phyloP scores from a whole-genome alignment of 371 early-diverging fungal genomes.

The Circinella minor region DNA sequence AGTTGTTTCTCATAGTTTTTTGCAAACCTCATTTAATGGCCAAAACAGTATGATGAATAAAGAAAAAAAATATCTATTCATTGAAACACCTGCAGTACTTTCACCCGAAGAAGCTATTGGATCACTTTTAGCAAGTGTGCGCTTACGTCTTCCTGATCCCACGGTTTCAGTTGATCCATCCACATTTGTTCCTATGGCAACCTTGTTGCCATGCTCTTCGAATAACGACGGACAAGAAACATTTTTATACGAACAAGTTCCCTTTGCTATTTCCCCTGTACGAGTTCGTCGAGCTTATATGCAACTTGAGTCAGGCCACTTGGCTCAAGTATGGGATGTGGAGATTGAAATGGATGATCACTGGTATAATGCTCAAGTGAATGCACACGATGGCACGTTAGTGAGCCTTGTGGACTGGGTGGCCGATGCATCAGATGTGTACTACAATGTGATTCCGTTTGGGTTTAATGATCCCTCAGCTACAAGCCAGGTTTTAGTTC shows the following conservation, averaged over 20 bases:
- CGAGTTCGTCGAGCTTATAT: conserved; percentile 61
- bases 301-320: conserved; percentile 57
- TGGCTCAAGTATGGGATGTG: conserved; percentile 83
- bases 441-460: conserved; percentile 85
- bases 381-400: conserved; percentile 74
- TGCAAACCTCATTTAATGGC: neutral
- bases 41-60: neutral
- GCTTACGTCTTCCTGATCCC: conserved; percentile 3
- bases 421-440: conserved; percentile 55
- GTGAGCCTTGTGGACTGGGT: conserved; percentile 89
- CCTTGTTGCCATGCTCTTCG: neutral
- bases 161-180: conserved; percentile 1
- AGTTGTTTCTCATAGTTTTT: neutral
- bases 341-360: conserved; percentile 87
- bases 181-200: conserved; percentile 2
- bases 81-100: neutral
- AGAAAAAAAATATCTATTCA: neutral
- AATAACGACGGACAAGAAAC: neutral
- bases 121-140: neutral
- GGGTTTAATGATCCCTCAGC: conserved; percentile 87
- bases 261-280: conserved; percentile 62
- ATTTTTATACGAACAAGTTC: conserved; percentile 49
- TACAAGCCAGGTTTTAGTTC: conserved; percentile 66
- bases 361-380: conserved; percentile 89
- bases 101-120: conserved; percentile 5